phyloP scores from a whole-genome alignment of 2,329 filamentous ascomycete species.

The Monosporascus sp. region DNA sequence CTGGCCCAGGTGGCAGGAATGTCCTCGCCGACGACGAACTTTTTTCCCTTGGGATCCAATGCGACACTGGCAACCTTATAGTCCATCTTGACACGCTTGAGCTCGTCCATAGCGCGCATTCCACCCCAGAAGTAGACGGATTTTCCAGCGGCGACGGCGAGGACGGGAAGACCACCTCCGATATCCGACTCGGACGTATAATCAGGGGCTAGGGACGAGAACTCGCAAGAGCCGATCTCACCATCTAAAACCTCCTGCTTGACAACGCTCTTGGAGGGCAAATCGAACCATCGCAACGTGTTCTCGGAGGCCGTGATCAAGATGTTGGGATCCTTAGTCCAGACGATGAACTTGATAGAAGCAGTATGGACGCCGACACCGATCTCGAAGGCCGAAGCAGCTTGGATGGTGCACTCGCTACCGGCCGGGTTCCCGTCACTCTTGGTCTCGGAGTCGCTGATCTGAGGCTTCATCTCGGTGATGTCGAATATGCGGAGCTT shows the following conservation, averaged over 20 bases:
- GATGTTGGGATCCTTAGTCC: conserved; percentile 82
- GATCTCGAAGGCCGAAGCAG: conserved; percentile 74
- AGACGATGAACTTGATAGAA: conserved; percentile 94
- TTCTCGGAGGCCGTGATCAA: conserved; percentile 90
- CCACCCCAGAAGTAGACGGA: conserved; percentile 90
- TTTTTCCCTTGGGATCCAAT: conserved; percentile 72
- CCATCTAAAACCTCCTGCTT: conserved; percentile 75
- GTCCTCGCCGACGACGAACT: conserved; percentile 84
- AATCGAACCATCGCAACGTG: conserved; percentile 89
- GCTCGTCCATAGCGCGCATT: conserved; percentile 56
- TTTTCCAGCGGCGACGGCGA: conserved; percentile 92
- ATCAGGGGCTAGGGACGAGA: conserved; percentile 62
- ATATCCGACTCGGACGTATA: conserved; percentile 56
- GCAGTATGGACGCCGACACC: conserved; percentile 77
- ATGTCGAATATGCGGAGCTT: conserved; percentile 93
- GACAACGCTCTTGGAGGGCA: conserved; percentile 69
- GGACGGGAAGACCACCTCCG: conserved; percentile 62
- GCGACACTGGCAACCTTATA: conserved; percentile 90
- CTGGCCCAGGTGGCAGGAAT: conserved; percentile 92
- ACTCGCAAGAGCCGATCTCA: conserved; percentile 85
- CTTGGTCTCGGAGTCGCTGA: conserved; percentile 24
- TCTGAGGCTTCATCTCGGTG: conserved; percentile 47
- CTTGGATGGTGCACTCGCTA: conserved; percentile 42
- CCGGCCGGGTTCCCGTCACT: conserved; percentile 23
- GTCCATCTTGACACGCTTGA: conserved; percentile 75